Percentiles rank a stretch among this genome's conserved stretches.
These are phyloP conservation scores for Kwoniella newhampshirensis DNA, from an alignment of 768 basidiomycete species.

Conservation along the genomic window DNA sequence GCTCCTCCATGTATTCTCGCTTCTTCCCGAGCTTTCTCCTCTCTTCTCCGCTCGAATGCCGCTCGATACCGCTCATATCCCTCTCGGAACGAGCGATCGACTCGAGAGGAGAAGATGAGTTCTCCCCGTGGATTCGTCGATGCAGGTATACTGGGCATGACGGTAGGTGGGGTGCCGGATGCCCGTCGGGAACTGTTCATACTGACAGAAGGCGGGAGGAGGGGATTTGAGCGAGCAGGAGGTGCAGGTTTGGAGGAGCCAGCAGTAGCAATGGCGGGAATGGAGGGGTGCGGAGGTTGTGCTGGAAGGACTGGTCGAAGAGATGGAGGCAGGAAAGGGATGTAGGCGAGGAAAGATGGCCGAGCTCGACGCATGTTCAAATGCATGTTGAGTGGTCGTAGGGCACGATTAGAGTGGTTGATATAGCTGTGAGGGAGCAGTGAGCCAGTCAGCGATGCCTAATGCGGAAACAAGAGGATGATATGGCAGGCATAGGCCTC, in stretches of 20 bases:
- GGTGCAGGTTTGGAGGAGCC: conserved; percentile 21
- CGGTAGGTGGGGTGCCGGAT: conserved; percentile 41
- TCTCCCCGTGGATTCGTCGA: conserved; percentile 89
- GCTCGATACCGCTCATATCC: conserved; percentile 87
- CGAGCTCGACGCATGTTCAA: conserved; percentile 81
- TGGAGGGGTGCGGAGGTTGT: conserved; percentile 51
- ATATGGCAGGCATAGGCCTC: too few relatives aligned
- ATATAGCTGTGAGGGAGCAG: conserved; percentile 68
- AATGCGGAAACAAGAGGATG: too few relatives aligned
- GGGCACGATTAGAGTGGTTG: conserved; percentile 86
- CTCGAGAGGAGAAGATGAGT: conserved; percentile 88
- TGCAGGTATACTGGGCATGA: conserved; percentile 81
- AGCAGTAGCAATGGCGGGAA: conserved; percentile 42
- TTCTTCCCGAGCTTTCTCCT: conserved; percentile 56
- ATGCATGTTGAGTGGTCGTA: conserved; percentile 94
- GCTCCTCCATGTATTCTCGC: background rate
- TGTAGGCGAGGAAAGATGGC: conserved; percentile 22
- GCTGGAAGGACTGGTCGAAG: conserved; percentile 4
- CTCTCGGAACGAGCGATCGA: conserved; percentile 78
- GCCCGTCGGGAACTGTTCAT: conserved; percentile 4
- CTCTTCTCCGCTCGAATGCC: conserved; percentile 76
- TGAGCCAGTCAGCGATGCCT: too few relatives aligned
- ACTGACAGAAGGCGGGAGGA: conserved; percentile 30
- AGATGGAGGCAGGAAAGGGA: conserved; percentile 24
- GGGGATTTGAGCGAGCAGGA: conserved; percentile 54